Base-by-base conservation (phyloP, 2,329 filamentous ascomycete genomes). In the Hymenoscyphus albidus region DNA sequence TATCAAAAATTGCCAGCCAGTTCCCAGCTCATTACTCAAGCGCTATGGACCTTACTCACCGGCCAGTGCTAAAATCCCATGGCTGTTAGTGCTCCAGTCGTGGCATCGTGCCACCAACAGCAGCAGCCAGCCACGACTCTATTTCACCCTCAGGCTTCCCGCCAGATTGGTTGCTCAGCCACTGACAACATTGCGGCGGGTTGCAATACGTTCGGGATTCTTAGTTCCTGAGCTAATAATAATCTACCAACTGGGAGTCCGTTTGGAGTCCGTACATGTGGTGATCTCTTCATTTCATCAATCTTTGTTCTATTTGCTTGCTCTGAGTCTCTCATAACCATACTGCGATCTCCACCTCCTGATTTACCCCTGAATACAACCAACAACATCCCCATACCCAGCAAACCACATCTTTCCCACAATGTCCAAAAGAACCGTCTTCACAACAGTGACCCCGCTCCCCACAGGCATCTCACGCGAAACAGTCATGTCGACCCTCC, bases 381-480 rank as follows among this genome's bases (percentile, higher is more conserved):
- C 48, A 12, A 27, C 18, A 54, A 22, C 18, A 22, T 54, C 48
- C 44, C n/a, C n/a, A 22, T 2, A 6, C 10, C 5, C 7, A 22
- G 18, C 5, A 10, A 51, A 38, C 27, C 54, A 32, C 14, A 27
- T 2, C 1, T 56, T 18, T n/a, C 55, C 32, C 18, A 67, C 59
- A 14, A 74, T 74, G 72, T 73, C 71, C 60, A 74, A 73, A 67
- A 63, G 72, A 68, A 86, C 83, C 16, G 81, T 86, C 39, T 92
- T 93, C 79, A 95, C 91, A 48, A 90, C 86, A 57, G 86, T 93
- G 70, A 95, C 91, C 35, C 89, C 92, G 18, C 82, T 96, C 39
- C 92, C 93, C 9, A 71, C 84, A 1, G 80, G 81, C 70, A 84
- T 95, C 69, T 81, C 86, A 58, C 85, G 91, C 62, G 82, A 89